Percentiles rank a stretch among this genome's conserved stretches.
Conservation (phyloP, 129 eudicot genomes). For the Saussurea involucrata region DNA sequence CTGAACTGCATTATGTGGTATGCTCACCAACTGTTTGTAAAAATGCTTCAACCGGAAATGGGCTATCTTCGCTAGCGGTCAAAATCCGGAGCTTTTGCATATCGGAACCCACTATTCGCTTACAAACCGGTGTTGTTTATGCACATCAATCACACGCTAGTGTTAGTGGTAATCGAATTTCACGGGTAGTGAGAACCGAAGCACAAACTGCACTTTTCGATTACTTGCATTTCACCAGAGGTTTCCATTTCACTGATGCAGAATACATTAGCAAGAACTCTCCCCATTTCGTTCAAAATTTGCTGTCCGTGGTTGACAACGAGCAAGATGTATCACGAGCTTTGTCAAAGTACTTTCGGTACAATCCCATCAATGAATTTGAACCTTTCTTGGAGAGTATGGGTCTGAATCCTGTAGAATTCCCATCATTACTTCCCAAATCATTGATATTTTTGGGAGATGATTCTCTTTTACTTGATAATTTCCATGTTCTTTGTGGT, state of each 20-base stretch:
- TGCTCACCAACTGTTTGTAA: slow-evolving; percentile 30
- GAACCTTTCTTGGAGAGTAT: slow-evolving; percentile 83
- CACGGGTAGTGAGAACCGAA: slow-evolving; percentile 51
- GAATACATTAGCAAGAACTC: slow-evolving; percentile 80
- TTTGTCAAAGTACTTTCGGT: slow-evolving; percentile 57
- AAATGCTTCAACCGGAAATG: slow-evolving; percentile 17
- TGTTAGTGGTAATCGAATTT: slow-evolving; percentile 23
- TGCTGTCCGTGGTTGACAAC: slow-evolving; percentile 53
- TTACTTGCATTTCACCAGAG: slow-evolving; percentile 69
- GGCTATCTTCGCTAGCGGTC: background rate
- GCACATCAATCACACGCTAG: slow-evolving; percentile 34
- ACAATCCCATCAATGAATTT: slow-evolving; percentile 70
- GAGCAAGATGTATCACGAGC: slow-evolving; percentile 56
- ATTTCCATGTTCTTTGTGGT: slow-evolving; percentile 58
- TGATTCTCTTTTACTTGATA: slow-evolving; percentile 54
- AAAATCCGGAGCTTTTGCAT: slow-evolving; percentile 34
- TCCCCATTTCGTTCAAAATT: slow-evolving; percentile 46
- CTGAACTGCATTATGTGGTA: slow-evolving; percentile 30
- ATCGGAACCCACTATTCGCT: slow-evolving; percentile 8
- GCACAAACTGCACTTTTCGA: slow-evolving; percentile 77
- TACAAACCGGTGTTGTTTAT: slow-evolving; percentile 8
- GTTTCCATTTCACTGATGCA: slow-evolving; percentile 55
- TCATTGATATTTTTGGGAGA: slow-evolving; percentile 61
- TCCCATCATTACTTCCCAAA: slow-evolving; percentile 46
- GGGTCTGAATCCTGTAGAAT: slow-evolving; percentile 49